A percentile compares a stretch with the other conserved stretches of the same genome.
These are phyloP conservation scores for Torulaspora delbrueckii DNA, from an alignment of 805 yeast species.

Conservation along the genomic window DNA sequence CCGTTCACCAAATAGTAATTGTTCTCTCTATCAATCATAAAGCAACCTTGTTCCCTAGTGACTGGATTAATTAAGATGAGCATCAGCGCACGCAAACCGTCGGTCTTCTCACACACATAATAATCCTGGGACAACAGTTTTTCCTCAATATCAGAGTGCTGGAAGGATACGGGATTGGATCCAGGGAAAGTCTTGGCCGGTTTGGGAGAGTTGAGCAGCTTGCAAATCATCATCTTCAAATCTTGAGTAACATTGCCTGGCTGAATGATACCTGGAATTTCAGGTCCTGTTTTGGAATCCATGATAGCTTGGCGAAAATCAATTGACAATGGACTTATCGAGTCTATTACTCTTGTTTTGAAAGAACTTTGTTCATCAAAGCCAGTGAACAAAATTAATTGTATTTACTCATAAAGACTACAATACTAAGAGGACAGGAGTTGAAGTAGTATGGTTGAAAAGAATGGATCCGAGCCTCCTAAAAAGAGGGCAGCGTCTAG, in stretches of 20 bases:
- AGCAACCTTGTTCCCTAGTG: conserved; percentile 80
- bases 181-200: conserved; percentile 65
- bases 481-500: conserved; percentile 22
- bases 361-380: not conserved
- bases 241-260: conserved; percentile 67
- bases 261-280: conserved; percentile 78
- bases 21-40: conserved; percentile 81
- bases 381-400: not conserved
- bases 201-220: conserved; percentile 52
- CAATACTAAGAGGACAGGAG: not conserved
- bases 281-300: conserved; percentile 46
- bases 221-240: conserved; percentile 62
- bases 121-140: conserved; percentile 69
- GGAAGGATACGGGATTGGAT: conserved; percentile 91
- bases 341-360: not conserved
- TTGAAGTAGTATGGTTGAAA: conserved; percentile 3
- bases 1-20: conserved; percentile 78
- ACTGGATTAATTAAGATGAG: conserved; percentile 58
- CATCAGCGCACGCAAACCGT: conserved; percentile 83
- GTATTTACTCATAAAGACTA: not conserved
- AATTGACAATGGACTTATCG: not conserved
- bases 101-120: conserved; percentile 92
- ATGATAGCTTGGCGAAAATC: not conserved
- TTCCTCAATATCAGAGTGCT: conserved; percentile 61
- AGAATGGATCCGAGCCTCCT: conserved; percentile 2